Base-by-base conservation (phyloP, 2,329 filamentous ascomycete species). In the Alternaria ventricosa region DNA sequence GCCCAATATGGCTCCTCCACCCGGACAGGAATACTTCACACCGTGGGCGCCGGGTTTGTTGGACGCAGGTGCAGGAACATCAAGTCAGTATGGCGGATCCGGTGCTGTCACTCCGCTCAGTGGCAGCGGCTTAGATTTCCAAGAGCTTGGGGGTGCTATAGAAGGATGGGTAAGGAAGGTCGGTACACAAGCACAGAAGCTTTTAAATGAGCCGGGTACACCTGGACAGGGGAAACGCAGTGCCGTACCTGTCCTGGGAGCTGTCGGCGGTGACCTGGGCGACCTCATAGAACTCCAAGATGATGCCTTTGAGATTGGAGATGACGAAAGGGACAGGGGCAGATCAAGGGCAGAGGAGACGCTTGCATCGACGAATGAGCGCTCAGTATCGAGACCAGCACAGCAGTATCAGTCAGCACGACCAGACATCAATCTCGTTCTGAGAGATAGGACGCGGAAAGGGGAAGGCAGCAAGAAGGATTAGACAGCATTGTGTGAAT, bases 121-220 rank as follows among this genome's bases (percentile, higher is more conserved):
- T 20, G 73, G 75, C 7, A 68, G 74, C 23, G 77, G 78, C 18
- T 65, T 85, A 22, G 82, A 84, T 8, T 83, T 98, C 3, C 94
- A 97, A 73, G 92, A 94, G 67, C 90, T 97, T 10, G 94, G 94
- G 1, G 91, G 93, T 6, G 91, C 92, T 3, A 90, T 98, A 28
- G 96, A 98, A 81, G 91, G 90, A 1, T 99, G 96, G 94, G 84
- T 98, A 63, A 87, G 94, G 64, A 93, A 93, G 66, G 89, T 97
- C 41, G 93, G 93, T 63, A 84, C 86, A 6, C 90, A 90, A 74
- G 85, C 87, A 5, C 75, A 76, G 18, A 81, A 77, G 50, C 58
- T 79, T 10, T 61, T 80, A n/a, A 65, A 77, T 44, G 78, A 72
- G 69, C 78, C 63, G 59, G 74, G 59, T 57, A 81, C 55, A 4